These are phyloP conservation scores for Phytophthora sansomeana DNA, from an alignment of 352 stramenopile species.

Conservation along the genomic window DNA sequence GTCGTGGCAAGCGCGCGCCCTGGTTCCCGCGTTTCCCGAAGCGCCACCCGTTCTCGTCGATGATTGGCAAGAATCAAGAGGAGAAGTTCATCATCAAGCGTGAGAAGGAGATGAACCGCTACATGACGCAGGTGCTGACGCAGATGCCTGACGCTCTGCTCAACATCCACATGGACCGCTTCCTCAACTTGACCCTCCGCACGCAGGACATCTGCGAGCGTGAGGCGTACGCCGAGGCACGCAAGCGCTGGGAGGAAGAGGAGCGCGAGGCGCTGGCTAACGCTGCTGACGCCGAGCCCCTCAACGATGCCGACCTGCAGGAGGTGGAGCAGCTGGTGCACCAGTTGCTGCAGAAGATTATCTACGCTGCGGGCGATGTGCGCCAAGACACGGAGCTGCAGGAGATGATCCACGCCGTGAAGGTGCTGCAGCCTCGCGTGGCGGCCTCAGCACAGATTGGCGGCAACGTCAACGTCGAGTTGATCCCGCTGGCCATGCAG, in stretches of 20 bases:
- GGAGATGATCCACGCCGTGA: slow-evolving; percentile 92
- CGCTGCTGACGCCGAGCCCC: slow-evolving; percentile 81
- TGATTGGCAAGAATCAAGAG: slow-evolving; percentile 92
- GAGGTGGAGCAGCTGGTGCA: slow-evolving; percentile 91
- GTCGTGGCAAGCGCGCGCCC: slow-evolving; percentile 85
- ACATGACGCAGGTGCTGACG: slow-evolving; percentile 92
- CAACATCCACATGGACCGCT: slow-evolving; percentile 91
- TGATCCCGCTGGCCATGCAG: slow-evolving; percentile 90
- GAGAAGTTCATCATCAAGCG: slow-evolving; percentile 93
- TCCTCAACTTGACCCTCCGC: slow-evolving; percentile 89
- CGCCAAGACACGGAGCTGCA: slow-evolving; percentile 90
- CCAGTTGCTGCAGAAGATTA: slow-evolving; percentile 90
- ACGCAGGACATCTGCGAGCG: slow-evolving; percentile 90
- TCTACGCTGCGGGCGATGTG: slow-evolving; percentile 87
- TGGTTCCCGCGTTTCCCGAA: slow-evolving; percentile 92
- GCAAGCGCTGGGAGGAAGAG: slow-evolving; percentile 90
- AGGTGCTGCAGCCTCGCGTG: slow-evolving; percentile 87
- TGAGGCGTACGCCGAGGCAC: slow-evolving; percentile 87
- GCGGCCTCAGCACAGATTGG: slow-evolving; percentile 87
- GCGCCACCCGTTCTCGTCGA: slow-evolving; percentile 90
- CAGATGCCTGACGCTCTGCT: slow-evolving; percentile 90
- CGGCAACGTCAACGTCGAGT: slow-evolving; percentile 88
- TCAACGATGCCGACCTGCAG: slow-evolving; percentile 89
- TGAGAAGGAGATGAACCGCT: slow-evolving; percentile 92
- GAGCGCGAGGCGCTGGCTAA: slow-evolving; percentile 88